These are phyloP conservation scores for Fusarium transvaalense DNA, from an alignment of 2,329 filamentous ascomycete genomes.

Conservation along the genomic window DNA sequence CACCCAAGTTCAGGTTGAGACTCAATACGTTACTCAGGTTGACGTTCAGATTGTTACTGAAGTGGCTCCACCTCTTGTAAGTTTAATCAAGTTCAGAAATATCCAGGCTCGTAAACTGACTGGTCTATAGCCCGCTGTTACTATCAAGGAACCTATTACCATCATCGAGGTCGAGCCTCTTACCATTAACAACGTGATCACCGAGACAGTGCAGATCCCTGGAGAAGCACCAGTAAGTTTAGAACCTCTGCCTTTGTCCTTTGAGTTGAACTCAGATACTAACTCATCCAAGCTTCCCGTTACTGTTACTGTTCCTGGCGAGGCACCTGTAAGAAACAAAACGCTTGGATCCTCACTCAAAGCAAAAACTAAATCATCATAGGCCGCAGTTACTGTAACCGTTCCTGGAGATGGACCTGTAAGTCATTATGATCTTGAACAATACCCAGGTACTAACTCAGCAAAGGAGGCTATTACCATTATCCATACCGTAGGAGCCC, in stretches of 20 bases:
- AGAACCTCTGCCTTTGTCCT: not conserved
- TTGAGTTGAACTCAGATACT: not conserved
- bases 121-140: constrained; percentile 24
- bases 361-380: not conserved
- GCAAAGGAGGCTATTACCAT: constrained; percentile 35
- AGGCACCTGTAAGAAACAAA: not conserved
- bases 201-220: constrained; percentile 28
- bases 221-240: constrained; percentile 40
- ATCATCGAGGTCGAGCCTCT: constrained; percentile 30
- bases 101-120: not conserved
- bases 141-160: constrained; percentile 31
- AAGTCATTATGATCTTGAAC: not conserved
- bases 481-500: constrained; percentile 36
- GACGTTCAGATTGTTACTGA: constrained; percentile 24
- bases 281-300: not conserved
- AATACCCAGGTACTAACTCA: constrained; percentile 2
- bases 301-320: constrained; percentile 1
- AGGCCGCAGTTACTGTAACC: not conserved
- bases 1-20: constrained; percentile 25
- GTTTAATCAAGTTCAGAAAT: not conserved
- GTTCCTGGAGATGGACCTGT: constrained; percentile 17
- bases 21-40: constrained; percentile 26
- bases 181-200: constrained; percentile 1
- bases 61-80: constrained; percentile 35
- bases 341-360: not conserved